Conservation (phyloP, 331 rosid genomes). For the Malus hybrid region DNA sequence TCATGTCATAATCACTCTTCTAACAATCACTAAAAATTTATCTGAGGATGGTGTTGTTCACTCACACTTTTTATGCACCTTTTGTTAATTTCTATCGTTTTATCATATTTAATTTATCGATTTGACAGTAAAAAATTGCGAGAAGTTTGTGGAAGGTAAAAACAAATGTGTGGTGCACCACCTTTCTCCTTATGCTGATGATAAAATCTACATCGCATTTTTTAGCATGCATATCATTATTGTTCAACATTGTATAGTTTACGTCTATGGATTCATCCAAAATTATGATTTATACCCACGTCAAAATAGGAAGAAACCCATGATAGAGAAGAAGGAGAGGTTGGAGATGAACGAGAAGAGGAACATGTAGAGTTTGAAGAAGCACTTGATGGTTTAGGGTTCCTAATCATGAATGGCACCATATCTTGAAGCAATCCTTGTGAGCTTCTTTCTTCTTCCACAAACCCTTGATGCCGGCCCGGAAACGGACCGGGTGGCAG, state of each 20-base stretch:
- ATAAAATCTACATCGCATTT: background rate
- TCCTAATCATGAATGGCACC: constrained; percentile 76
- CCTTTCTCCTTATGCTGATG: background rate
- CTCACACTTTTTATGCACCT: too few species aligned
- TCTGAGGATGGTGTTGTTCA: too few species aligned
- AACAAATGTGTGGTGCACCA: too few species aligned
- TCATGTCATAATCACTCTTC: too few species aligned
- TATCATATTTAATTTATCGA: too few species aligned
- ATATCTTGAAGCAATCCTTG: constrained; percentile 87
- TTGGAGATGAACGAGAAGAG: constrained; percentile 34
- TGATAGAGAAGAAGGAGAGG: constrained; percentile 43
- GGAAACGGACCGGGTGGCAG: background rate
- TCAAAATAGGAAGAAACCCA: constrained; percentile 34
- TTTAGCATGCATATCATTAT: background rate
- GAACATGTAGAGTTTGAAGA: constrained; percentile 31
- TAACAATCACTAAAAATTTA: too few species aligned
- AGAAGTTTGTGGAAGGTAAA: too few species aligned
- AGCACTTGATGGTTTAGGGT: constrained; percentile 34
- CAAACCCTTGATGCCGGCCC: background rate
- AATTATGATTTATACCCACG: constrained; percentile 29
- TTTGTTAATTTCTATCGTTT: too few species aligned
- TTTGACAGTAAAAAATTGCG: accelerated
- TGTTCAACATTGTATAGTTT: constrained; percentile 1
- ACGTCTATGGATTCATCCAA: constrained; percentile 10
- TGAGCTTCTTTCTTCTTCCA: constrained; percentile 31